A percentile compares a stretch with the other conserved stretches of the same genome.
Evolutionary conservation across 352 stramenopile species (phyloP).

Genomic region (Halophytophthora batemanensis): DNA sequence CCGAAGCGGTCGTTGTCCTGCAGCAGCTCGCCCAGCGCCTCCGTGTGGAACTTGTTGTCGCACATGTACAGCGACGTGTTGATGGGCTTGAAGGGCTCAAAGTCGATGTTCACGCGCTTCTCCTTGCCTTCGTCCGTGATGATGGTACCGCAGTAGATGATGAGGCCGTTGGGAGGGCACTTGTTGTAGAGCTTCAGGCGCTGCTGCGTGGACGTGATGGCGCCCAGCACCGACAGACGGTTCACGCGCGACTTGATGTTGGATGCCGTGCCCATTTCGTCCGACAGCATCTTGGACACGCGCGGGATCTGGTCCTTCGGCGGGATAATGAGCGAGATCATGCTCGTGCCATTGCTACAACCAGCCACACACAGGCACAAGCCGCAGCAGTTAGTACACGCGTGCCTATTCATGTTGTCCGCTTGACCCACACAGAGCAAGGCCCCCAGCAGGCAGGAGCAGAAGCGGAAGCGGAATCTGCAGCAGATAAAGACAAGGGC

Average conservation of each 20-base stretch:
- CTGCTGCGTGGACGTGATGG: constrained; percentile 99
- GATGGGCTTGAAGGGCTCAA: constrained; percentile 99
- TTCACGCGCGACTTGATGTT: constrained; percentile 99
- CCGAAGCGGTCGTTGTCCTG: constrained; percentile 99
- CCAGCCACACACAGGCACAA: not conserved
- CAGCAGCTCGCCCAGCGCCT: constrained; percentile 97
- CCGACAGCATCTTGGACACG: constrained; percentile 97
- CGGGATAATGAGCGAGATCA: constrained; percentile 99
- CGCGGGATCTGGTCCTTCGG: constrained; percentile 98
- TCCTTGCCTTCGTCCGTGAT: constrained; percentile 99
- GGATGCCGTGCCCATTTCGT: constrained; percentile 99
- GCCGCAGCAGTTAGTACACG: not conserved
- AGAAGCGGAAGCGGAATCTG: constrained; percentile 7
- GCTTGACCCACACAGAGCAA: too few relatives aligned
- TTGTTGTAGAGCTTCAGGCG: constrained; percentile 99
- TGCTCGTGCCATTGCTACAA: constrained; percentile 97
- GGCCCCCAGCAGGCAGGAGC: too few relatives aligned
- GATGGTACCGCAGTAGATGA: constrained; percentile 99
- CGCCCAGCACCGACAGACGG: constrained; percentile 95
- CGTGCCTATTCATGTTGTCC: too few relatives aligned
- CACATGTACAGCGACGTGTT: constrained; percentile 99
- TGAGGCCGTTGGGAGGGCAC: constrained; percentile 96
- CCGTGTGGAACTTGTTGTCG: constrained; percentile 99
- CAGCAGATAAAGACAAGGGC: not conserved
- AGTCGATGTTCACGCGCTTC: constrained; percentile 99